Evolutionary conservation across 805 yeast species (phyloP).

Genomic region (Ogataea chonburiensis): DNA sequence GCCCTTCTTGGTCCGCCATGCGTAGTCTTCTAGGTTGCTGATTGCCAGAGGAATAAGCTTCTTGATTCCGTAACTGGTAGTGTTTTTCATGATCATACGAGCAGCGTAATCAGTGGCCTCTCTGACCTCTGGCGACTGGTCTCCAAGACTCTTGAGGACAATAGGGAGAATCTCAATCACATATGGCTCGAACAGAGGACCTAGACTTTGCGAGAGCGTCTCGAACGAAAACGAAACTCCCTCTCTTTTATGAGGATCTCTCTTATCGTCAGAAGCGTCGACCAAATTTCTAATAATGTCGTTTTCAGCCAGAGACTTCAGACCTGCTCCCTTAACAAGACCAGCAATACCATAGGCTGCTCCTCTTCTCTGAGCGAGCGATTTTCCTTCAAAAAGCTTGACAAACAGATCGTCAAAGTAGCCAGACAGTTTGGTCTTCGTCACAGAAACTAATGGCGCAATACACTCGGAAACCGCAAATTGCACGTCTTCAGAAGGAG

Average conservation of each 20-base stretch:
- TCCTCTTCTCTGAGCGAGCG: slow-evolving; percentile 69
- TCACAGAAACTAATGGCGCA: slow-evolving; percentile 71
- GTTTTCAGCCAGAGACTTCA: slow-evolving; percentile 68
- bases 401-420: slow-evolving; percentile 60
- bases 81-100: slow-evolving; percentile 79
- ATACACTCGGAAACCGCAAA: slow-evolving; percentile 82
- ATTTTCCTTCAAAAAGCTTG: slow-evolving; percentile 53
- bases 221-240: slow-evolving; percentile 87
- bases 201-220: slow-evolving; percentile 74
- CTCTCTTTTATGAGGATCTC: slow-evolving; percentile 70
- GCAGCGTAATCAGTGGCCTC: slow-evolving; percentile 87
- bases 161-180: slow-evolving; percentile 85
- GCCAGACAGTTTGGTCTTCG: slow-evolving; percentile 47
- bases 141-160: slow-evolving; percentile 81
- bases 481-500: slow-evolving; percentile 90
- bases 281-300: slow-evolving; percentile 73
- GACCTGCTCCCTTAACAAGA: slow-evolving; percentile 85
- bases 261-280: slow-evolving; percentile 87
- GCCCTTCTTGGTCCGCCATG: slow-evolving; percentile 97
- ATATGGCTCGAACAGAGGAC: slow-evolving; percentile 86
- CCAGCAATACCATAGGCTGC: slow-evolving; percentile 98
- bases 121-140: slow-evolving; percentile 79
- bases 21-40: slow-evolving; percentile 77
- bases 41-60: slow-evolving; percentile 89
- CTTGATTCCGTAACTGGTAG: slow-evolving; percentile 90